Evolutionary conservation across 2,329 filamentous ascomycete species (phyloP), one percentile per base, ranked within the genome.

Genomic region (Penicillium hesseltinei): DNA sequence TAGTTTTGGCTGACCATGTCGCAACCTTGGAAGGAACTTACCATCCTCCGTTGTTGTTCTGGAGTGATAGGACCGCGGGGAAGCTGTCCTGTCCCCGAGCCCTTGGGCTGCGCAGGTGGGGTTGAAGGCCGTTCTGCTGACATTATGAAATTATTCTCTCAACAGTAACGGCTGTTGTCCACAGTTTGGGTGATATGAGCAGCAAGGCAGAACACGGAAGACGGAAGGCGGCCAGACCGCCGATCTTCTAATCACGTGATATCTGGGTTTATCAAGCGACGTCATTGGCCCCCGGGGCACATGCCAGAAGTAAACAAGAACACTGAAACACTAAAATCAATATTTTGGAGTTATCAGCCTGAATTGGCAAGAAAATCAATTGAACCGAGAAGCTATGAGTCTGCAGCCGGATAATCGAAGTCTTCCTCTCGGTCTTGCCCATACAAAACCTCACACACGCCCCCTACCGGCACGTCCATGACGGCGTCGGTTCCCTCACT

Each of bases 391-490:
- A 54, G 21, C 27, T 60, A 65, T 36, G 40, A 58, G 38, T 60
- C 57, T 27, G 46, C 38, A 54, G 21, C 19, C 21, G 47, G 39
- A n/a, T 51, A 50, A 17, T 56, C 48, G 40, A 68, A 65, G 27
- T 69, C 66, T 19, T 71, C 69, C 33, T 79, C 76, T 52, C 79
- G 75, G 15, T 78, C 77, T 53, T 84, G 83, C 0, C 91, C 92
- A 74, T 97, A 99, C 23, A 99, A 73, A 35, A 99, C 87, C 78
- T 99, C 92, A 71, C 93, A 97, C 2, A 97, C 93, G 0, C 93
- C 94, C 10, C 92, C 92, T 63, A 97, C 84, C 8, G 94, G 94
- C 48, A 99, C 88, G 77, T 99, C 94, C 90, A 99, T 90, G 8
- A 97, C 94, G 1, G 92, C 94, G 80, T 99, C 94, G 0, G 94